phyloP scores from a whole-genome alignment of 1,284 basidiomycete genomes.

The Entoloma clypeatum region DNA sequence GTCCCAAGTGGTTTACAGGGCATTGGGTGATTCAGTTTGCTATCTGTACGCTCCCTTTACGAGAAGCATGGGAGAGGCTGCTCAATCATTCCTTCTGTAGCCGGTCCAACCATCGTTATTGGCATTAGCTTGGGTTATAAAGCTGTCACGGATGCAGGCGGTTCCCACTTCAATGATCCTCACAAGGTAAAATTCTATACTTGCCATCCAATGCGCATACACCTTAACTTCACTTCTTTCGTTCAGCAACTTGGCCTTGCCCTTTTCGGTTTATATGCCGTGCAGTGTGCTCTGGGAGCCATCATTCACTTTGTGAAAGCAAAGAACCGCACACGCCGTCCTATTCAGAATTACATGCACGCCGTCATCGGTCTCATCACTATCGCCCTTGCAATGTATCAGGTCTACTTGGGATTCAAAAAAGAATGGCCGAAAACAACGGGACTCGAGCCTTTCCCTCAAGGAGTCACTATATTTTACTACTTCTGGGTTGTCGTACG shows the following conservation, averaged over 20 bases:
- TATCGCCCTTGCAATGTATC: slow-evolving; percentile 48
- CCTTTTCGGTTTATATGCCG: slow-evolving; percentile 56
- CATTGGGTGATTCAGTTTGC: slow-evolving; percentile 49
- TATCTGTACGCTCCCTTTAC: slow-evolving; percentile 30
- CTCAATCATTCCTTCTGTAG: slow-evolving; percentile 24
- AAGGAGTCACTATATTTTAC: slow-evolving; percentile 42
- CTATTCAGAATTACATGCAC: slow-evolving; percentile 57
- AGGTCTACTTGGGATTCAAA: slow-evolving; percentile 47
- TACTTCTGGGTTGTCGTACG: slow-evolving; percentile 52
- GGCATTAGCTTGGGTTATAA: slow-evolving; percentile 49
- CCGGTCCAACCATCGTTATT: slow-evolving; percentile 46
- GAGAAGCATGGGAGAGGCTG: slow-evolving; percentile 3
- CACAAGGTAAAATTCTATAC: slow-evolving; percentile 43
- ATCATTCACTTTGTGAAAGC: slow-evolving; percentile 58
- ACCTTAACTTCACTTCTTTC: too few relatives aligned
- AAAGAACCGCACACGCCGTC: slow-evolving; percentile 35
- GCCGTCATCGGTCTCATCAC: slow-evolving; percentile 50
- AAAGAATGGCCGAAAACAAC: slow-evolving; percentile 45
- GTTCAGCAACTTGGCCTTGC: slow-evolving; percentile 53
- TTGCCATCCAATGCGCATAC: slow-evolving; percentile 3
- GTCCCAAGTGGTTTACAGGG: slow-evolving; percentile 51
- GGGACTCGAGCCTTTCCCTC: slow-evolving; percentile 36
- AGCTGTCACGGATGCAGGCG: slow-evolving; percentile 38
- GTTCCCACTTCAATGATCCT: slow-evolving; percentile 40
- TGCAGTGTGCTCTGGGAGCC: slow-evolving; percentile 55